Evolutionary conservation across 305 asterid species (phyloP).

Genomic region (Solanum hybrid): DNA sequence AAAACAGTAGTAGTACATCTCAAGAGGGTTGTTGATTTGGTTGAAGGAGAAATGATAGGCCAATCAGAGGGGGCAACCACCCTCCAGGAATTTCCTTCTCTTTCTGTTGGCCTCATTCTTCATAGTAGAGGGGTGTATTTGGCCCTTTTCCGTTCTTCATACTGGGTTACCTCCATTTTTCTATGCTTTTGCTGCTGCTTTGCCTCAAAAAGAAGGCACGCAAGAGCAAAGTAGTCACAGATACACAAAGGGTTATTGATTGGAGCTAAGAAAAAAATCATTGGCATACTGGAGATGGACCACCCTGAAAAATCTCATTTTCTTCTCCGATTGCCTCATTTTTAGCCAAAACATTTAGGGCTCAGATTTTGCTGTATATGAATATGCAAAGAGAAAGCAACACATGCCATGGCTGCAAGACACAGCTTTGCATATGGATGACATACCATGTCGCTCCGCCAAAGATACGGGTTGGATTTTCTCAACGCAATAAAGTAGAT

Average conservation of each 20-base stretch:
- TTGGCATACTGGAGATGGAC: background rate
- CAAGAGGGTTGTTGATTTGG: background rate
- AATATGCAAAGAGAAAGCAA: slow-evolving; percentile 11
- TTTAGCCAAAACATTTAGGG: slow-evolving; percentile 1
- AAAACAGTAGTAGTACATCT: background rate
- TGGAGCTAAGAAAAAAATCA: background rate
- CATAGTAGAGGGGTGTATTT: background rate
- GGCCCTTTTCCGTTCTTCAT: background rate
- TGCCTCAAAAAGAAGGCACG: background rate
- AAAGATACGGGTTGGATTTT: slow-evolving; percentile 25
- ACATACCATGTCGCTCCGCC: slow-evolving; percentile 28
- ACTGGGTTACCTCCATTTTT: background rate
- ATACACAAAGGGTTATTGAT: background rate
- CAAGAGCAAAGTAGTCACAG: background rate
- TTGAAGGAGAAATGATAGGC: background rate
- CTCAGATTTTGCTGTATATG: slow-evolving; percentile 28
- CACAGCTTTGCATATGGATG: slow-evolving; percentile 1
- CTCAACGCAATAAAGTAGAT: background rate
- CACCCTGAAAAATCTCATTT: background rate
- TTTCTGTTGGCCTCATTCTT: background rate
- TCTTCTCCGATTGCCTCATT: background rate
- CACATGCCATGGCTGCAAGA: slow-evolving; percentile 33
- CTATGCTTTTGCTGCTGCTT: background rate
- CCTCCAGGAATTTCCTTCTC: background rate
- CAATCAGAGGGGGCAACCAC: slow-evolving; percentile 1